A percentile compares a stretch with the other conserved stretches of the same genome.
Evolutionary conservation across 1,284 basidiomycete species (phyloP).

Genomic region (Marasmius fiardii): DNA sequence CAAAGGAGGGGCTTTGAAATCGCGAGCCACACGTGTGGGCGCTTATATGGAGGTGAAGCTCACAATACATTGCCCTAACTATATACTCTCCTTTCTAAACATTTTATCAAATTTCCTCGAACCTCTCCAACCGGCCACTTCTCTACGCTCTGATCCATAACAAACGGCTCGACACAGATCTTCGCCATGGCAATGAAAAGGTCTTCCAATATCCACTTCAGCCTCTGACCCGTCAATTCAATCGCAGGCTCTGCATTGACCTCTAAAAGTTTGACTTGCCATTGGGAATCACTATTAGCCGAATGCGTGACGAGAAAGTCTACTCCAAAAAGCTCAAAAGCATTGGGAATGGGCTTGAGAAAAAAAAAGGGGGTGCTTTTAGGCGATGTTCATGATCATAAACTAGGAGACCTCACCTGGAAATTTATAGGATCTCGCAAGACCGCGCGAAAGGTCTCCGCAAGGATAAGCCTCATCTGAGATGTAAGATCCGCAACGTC

Average conservation of each 20-base stretch:
- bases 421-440: slow-evolving; percentile 84
- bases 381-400: not conserved
- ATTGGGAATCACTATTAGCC: slow-evolving; percentile 19
- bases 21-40: no score
- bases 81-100: slow-evolving; percentile 44
- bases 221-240: slow-evolving; percentile 84
- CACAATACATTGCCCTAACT: slow-evolving; percentile 10
- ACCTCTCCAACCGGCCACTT: slow-evolving; percentile 37
- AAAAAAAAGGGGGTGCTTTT: slow-evolving; percentile 2
- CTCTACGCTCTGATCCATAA: slow-evolving; percentile 23
- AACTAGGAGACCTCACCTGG: slow-evolving; percentile 50
- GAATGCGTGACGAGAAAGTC: slow-evolving; percentile 81
- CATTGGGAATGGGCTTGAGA: slow-evolving; percentile 79
- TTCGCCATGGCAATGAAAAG: slow-evolving; percentile 74
- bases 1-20: not conserved
- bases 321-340: slow-evolving; percentile 93
- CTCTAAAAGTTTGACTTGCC: slow-evolving; percentile 82
- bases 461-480: slow-evolving; percentile 67
- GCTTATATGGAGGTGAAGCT: no score
- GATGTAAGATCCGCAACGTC: slow-evolving; percentile 59
- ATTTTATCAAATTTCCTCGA: slow-evolving; percentile 46
- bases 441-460: slow-evolving; percentile 85
- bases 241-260: slow-evolving; percentile 97
- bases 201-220: slow-evolving; percentile 78
- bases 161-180: slow-evolving; percentile 71